Conservation (phyloP, 2,329 filamentous ascomycete genomes). For the Beauveria sp. region DNA sequence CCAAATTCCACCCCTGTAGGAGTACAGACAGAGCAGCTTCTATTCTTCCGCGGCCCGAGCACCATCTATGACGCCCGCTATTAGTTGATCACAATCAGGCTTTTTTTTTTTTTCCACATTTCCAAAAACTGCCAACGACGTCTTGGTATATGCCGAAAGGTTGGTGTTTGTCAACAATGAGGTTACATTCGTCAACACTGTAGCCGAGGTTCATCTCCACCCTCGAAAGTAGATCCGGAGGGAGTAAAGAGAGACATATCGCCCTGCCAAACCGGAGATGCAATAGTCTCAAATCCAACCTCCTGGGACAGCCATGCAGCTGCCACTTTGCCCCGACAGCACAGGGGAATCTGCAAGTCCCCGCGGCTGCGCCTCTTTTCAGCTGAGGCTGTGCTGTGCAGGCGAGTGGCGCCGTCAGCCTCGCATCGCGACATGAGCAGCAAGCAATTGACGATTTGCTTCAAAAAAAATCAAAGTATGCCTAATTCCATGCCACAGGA, state of each 20-base stretch:
- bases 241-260: background rate
- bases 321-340: background rate
- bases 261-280: background rate
- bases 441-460: background rate
- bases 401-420: background rate
- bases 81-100: no score
- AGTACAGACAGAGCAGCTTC: background rate
- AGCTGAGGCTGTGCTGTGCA: slow-evolving; percentile 2
- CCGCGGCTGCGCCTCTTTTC: background rate
- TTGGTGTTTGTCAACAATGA: no score
- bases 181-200: no score
- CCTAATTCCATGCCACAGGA: background rate
- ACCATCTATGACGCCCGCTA: background rate
- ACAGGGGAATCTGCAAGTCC: no score
- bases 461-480: background rate
- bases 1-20: no score
- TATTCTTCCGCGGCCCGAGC: background rate
- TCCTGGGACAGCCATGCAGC: background rate
- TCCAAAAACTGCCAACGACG: background rate
- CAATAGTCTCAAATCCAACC: background rate
- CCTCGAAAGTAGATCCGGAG: no score
- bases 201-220: no score
- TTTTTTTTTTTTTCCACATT: no score
- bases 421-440: background rate
- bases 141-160: background rate